These are phyloP conservation scores for Calophaca sinica DNA, from an alignment of 306 rosid species.

Conservation along the genomic window DNA sequence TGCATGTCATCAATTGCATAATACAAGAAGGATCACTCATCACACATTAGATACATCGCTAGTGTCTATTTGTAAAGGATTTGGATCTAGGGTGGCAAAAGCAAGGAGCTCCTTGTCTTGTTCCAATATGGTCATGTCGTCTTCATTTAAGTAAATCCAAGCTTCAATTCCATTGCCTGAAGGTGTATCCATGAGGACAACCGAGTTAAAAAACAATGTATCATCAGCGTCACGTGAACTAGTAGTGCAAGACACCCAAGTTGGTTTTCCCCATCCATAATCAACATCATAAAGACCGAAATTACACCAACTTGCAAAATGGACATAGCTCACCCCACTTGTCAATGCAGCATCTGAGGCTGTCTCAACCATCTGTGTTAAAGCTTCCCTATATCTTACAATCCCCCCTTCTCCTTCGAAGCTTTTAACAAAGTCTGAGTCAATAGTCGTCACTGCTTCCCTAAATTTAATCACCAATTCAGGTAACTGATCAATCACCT, in stretches of 20 bases:
- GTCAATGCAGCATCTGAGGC: not conserved
- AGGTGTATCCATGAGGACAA: not conserved
- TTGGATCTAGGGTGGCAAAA: conserved; percentile 10
- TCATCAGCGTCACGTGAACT: not conserved
- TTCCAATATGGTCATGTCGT: not conserved
- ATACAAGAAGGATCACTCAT: too few relatives aligned
- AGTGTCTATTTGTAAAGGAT: not conserved
- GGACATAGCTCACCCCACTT: not conserved
- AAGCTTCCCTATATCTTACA: not conserved
- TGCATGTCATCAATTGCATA: too few relatives aligned
- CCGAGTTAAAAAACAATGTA: not conserved
- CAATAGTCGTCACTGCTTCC: not conserved
- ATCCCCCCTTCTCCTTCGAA: not conserved
- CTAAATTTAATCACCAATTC: not conserved
- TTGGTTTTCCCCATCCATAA: conserved; percentile 33
- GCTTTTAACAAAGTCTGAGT: not conserved
- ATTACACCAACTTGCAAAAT: not conserved
- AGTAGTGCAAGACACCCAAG: not conserved
- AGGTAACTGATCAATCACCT: not conserved
- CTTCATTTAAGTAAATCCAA: conserved; percentile 12
- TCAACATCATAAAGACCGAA: not conserved
- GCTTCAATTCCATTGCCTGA: not conserved
- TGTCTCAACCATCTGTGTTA: not conserved
- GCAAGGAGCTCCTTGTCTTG: conserved; percentile 13
- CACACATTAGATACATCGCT: too few relatives aligned